A percentile compares a stretch with the other conserved stretches of the same genome.
phyloP scores from a whole-genome alignment of 495 filamentous ascomycete genomes.

The Xylaria telfairii region DNA sequence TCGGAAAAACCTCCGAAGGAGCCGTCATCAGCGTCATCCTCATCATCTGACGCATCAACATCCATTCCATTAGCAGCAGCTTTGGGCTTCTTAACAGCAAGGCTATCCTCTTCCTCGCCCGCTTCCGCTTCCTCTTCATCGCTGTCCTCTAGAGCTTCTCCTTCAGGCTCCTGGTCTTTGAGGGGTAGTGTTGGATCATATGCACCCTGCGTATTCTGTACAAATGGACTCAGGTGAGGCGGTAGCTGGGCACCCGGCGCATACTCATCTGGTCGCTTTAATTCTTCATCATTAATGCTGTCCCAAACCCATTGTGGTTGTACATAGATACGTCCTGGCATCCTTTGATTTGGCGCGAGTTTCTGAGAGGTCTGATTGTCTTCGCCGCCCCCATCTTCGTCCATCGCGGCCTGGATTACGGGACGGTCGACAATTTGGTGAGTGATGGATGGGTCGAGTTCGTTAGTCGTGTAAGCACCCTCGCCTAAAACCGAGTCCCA shows the following conservation, averaged over 20 bases:
- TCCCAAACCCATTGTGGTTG: conserved; percentile 99
- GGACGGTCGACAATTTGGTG: conserved; percentile 95
- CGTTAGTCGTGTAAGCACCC: conserved; percentile 88
- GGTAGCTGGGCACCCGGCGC: conserved; percentile 87
- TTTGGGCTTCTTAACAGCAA: conserved; percentile 51
- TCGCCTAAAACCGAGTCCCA: conserved; percentile 91
- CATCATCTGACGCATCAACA: conserved; percentile 52
- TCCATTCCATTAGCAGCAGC: conserved; percentile 50
- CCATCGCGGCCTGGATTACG: conserved; percentile 66
- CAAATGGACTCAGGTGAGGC: conserved; percentile 95
- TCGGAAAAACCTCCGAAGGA: conserved; percentile 53
- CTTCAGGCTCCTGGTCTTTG: conserved; percentile 83
- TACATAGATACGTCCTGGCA: conserved; percentile 88
- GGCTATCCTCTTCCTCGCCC: conserved; percentile 45
- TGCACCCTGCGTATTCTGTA: conserved; percentile 78
- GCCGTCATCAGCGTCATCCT: conserved; percentile 43
- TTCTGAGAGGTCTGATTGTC: conserved; percentile 62
- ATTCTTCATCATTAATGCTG: conserved; percentile 84
- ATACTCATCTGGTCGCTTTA: conserved; percentile 87
- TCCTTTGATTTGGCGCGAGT: conserved; percentile 64
- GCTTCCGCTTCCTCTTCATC: conserved; percentile 56
- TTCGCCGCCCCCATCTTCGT: conserved; percentile 61
- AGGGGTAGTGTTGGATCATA: conserved; percentile 88
- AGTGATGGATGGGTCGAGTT: conserved; percentile 85
- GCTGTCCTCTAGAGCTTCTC: conserved; percentile 70